phyloP scores from a whole-genome alignment of 2,329 filamentous ascomycete species.

The Epichloe glyceriae region DNA sequence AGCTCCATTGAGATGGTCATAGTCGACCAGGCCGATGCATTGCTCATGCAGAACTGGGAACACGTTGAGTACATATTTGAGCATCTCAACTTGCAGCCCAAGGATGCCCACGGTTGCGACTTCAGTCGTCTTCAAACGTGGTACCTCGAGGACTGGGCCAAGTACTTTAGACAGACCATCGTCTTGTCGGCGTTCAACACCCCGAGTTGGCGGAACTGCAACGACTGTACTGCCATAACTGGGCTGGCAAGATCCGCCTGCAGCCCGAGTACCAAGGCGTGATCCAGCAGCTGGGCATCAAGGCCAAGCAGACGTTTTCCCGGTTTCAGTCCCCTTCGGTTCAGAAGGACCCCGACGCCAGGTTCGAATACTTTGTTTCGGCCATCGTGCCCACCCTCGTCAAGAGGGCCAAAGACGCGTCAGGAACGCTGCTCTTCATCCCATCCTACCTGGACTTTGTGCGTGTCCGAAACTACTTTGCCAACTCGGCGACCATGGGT shows the following conservation, averaged over 20 bases:
- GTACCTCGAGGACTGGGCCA: conserved; percentile 84
- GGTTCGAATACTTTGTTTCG: conserved; percentile 83
- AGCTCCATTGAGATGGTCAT: conserved; percentile 86
- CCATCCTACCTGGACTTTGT: conserved; percentile 94
- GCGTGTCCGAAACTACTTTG: conserved; percentile 82
- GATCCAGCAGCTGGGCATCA: conserved; percentile 59
- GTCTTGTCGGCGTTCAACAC: conserved; percentile 73
- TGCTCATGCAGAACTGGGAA: conserved; percentile 98
- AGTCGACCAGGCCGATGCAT: conserved; percentile 81
- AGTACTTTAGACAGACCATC: conserved; percentile 73
- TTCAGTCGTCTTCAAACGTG: conserved; percentile 80
- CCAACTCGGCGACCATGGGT: conserved; percentile 48
- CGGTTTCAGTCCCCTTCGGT: conserved; percentile 64
- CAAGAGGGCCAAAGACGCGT: conserved; percentile 49
- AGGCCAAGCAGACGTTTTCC: conserved; percentile 77
- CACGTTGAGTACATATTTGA: conserved; percentile 86
- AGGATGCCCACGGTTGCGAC: conserved; percentile 82
- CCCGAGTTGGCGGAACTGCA: conserved; percentile 72
- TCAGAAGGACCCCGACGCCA: conserved; percentile 65
- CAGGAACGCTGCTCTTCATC: conserved; percentile 74
- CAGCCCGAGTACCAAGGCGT: conserved; percentile 56
- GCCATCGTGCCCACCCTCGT: conserved; percentile 65
- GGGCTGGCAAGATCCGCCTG: conserved; percentile 65
- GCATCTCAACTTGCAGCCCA: conserved; percentile 82
- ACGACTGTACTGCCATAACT: conserved; percentile 64